phyloP scores from a whole-genome alignment of 208 protist species.

The Paratrypanosoma confusum region DNA sequence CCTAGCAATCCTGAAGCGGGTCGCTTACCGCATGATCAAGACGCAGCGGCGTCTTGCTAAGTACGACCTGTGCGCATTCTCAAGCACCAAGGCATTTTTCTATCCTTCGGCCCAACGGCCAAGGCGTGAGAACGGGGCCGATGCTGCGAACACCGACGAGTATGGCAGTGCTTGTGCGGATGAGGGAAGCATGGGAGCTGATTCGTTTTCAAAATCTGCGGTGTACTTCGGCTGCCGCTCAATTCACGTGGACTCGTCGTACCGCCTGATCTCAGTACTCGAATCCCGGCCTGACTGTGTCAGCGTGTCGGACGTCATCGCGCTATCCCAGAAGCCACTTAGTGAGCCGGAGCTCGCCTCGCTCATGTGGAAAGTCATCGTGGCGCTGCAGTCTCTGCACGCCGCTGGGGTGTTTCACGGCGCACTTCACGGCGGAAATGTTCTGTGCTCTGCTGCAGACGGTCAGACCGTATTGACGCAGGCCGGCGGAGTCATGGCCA shows the following conservation, averaged over 20 bases:
- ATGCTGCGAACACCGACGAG: too few relatives aligned
- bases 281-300: conserved; percentile 45
- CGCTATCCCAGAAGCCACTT: conserved; percentile 19
- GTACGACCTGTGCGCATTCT: too few relatives aligned
- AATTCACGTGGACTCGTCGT: conserved; percentile 46
- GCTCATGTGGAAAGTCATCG: conserved; percentile 35
- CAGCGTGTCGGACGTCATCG: conserved; percentile 51
- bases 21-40: too few relatives aligned
- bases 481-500: conserved; percentile 37
- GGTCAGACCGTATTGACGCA: conserved; percentile 51
- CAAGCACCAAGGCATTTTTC: too few relatives aligned
- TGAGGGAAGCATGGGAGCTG: too few relatives aligned
- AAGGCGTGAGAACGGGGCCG: too few relatives aligned
- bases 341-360: conserved; percentile 24
- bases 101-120: too few relatives aligned
- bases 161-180: too few relatives aligned
- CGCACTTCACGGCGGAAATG: conserved; percentile 63
- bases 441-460: conserved; percentile 55
- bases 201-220: too few relatives aligned
- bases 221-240: conserved; percentile 35
- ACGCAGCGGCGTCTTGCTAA: too few relatives aligned
- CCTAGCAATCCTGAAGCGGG: too few relatives aligned
- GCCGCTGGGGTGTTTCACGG: conserved; percentile 52
- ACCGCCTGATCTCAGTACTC: conserved; percentile 47
- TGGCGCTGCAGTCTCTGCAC: conserved; percentile 39